phyloP scores from a whole-genome alignment of 2,329 filamentous ascomycete species.

The Paramyrothecium sp. region DNA sequence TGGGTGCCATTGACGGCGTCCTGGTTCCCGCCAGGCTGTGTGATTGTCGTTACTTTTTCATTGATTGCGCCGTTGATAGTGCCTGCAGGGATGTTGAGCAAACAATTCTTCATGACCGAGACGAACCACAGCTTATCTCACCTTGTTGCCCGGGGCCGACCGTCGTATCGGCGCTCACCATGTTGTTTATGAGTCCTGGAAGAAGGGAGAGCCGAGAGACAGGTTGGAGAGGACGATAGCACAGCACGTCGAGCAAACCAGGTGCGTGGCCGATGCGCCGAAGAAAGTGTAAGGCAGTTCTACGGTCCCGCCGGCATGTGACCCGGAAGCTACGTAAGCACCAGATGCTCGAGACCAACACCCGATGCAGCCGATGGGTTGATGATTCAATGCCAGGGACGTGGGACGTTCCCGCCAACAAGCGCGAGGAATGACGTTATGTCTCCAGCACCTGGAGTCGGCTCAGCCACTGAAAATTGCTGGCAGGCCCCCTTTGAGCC shows the following conservation, averaged over 20 bases:
- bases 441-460: not conserved
- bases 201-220: not conserved
- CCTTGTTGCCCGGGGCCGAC: not conserved
- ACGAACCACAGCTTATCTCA: not conserved
- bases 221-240: not conserved
- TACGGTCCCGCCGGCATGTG: not conserved
- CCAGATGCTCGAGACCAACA: not conserved
- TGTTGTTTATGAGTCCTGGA: not conserved
- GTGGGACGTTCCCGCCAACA: not conserved
- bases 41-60: conserved; percentile 19
- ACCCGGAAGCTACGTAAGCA: not conserved
- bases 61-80: conserved; percentile 7
- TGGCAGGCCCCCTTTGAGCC: not conserved
- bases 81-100: conserved; percentile 1
- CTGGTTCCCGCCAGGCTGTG: conserved; percentile 13
- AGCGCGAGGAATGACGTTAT: not conserved
- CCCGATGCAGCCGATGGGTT: not conserved
- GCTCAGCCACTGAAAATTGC: not conserved
- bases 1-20: not conserved
- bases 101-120: not conserved
- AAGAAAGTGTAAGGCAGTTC: too few species aligned
- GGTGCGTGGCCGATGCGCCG: too few species aligned
- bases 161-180: not conserved
- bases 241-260: too few species aligned
- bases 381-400: not conserved